Conservation (phyloP, 169 alveolate species). For the Cardiosporidium cionae region DNA sequence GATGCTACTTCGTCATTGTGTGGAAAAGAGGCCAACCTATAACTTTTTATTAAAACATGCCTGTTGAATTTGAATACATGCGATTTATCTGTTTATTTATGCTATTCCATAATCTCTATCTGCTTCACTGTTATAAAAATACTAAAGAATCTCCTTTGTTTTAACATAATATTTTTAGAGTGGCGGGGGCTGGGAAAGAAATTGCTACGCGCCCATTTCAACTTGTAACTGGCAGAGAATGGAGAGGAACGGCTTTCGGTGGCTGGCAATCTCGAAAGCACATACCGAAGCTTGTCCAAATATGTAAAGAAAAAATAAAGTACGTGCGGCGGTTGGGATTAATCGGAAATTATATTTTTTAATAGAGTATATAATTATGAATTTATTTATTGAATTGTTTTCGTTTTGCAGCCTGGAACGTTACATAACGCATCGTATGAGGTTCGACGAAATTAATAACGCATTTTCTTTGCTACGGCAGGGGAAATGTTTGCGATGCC, state of each 20-base stretch:
- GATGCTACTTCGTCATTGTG: no score
- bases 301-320: conserved; percentile 26
- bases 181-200: conserved; percentile 67
- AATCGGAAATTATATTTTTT: not conserved
- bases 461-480: conserved; percentile 54
- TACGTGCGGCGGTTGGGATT: no score
- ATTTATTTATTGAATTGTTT: not conserved
- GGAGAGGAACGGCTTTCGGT: conserved; percentile 78
- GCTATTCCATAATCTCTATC: not conserved
- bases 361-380: not conserved
- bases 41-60: not conserved
- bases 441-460: conserved; percentile 48
- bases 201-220: conserved; percentile 72
- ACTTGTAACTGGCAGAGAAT: conserved; percentile 68
- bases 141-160: not conserved
- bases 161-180: conserved; percentile 13
- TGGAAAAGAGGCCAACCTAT: not conserved
- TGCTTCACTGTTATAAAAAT: not conserved
- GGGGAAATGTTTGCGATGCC: conserved; percentile 61
- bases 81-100: not conserved
- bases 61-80: not conserved
- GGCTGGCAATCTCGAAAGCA: conserved; percentile 67
- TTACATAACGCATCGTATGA: conserved; percentile 55
- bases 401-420: conserved; percentile 45
- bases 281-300: conserved; percentile 66